Evolutionary conservation across 257 asterid species (phyloP), one percentile per base, ranked within the genome.

Genomic region (Anisodus tanguticus): DNA sequence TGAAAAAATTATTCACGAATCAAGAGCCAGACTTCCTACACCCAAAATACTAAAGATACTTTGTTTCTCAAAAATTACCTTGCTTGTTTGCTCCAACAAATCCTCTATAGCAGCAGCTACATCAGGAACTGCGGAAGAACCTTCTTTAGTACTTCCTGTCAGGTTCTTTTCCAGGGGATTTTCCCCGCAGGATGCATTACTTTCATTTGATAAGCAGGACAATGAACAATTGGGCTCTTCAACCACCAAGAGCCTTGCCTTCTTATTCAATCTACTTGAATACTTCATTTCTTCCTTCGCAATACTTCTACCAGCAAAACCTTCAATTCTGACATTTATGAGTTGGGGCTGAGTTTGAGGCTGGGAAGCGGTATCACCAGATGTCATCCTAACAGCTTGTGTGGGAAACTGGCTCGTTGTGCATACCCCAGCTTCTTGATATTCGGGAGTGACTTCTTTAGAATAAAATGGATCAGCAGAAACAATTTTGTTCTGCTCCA

Each of bases 41-140:
- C 51, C 5, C 2, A 84, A 84, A 82, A 80, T 85, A 57, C 76
- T 41, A 80, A 81, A 51, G 60, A 66, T 84, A 6, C 68, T 51
- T 62, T 11, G 22, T 22, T 66, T 51, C 47, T 82, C 11, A 82
- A 31, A 39, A 68, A 16, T 35, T 83, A 96, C 99, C 97, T 93
- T 93, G 90, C 93, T 94, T 26, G 99, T 94, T 88, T 94, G 95
- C 91, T 93, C 98, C 86, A 96, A 85, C 86, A 95, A 88, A 91
- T 94, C 97, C 88, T 94, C 99, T 85, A 96, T 93, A 47, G 93
- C 97, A 55, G 97, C 93, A 83, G 97, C 97, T 79, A 93, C 98
- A 89, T 94, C 99, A 85, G 97, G 96, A 90, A 92, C 92, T 71
- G 84, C 78, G 11, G 90, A 79, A 88, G 90, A 80, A 83, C 69